Base-by-base conservation (phyloP, 2,329 filamentous ascomycete genomes). In the Fusarium sp. region DNA sequence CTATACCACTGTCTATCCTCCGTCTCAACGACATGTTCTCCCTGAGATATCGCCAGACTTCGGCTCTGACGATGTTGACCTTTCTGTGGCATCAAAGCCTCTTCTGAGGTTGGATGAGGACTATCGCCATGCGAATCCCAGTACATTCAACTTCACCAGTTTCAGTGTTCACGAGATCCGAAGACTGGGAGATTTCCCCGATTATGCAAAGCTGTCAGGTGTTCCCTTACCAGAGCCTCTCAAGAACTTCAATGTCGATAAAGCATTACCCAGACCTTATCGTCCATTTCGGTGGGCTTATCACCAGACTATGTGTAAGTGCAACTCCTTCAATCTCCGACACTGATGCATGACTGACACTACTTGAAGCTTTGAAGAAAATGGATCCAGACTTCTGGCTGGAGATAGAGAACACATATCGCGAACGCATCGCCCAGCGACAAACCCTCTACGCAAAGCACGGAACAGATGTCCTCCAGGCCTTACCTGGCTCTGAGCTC, bases 341-440 rank as follows among this genome's bases (percentile, higher is more conserved):
- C 27, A 27, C 27, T 27, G 27, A 27, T 27, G 27, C 27, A 27
- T 9, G 3, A 75, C 91, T 86, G 49, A 41, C 20, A 7, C 4
- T 2, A 1, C 4, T 6, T 2, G 31, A 5, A 96, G 93, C 93
- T 4, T 84, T 95, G 13, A 91, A 88, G 46, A 97, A 94, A 74
- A 83, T 96, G 80, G 93, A 97, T 69, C 84, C 90, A 0, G 91
- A 97, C 78, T 97, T 92, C 89, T 97, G 94, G 94, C 84, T 97
- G n/a, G 94, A 97, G 81, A 86, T 97, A 4, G 93, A 96, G 73
- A 91, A 85, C 54, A 92, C 89, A 6, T 97, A 97, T 79, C 83
- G 82, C 49, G 76, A 85, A 3, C 89, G 92, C 27, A 91, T 97
- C 71, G 85, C 86, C 9, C 89, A 95, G 78, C 91, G 94, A 22